Evolutionary conservation across 352 stramenopile genomes (phyloP).

Genomic region (Globisporangium nagaii): DNA sequence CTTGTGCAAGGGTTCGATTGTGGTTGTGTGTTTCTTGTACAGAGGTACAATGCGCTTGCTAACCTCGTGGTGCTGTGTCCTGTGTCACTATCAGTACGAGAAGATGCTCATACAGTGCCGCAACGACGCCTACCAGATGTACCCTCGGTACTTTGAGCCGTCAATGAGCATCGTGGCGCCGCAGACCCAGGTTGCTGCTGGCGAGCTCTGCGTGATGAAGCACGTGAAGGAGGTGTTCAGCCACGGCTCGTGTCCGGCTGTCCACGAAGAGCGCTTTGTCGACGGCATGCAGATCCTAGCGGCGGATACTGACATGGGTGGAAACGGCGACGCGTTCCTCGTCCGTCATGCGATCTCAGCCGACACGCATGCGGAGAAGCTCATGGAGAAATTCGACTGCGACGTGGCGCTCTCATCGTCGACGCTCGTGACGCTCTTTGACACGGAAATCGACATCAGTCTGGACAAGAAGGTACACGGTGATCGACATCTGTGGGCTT

Average conservation of each 20-base stretch:
- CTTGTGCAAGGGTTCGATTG: too few species aligned
- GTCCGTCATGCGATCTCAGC: slow-evolving; percentile 40
- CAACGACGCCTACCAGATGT: slow-evolving; percentile 64
- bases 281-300: slow-evolving; percentile 4
- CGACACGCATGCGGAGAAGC: slow-evolving; percentile 38
- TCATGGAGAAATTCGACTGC: slow-evolving; percentile 69
- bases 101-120: slow-evolving; percentile 31
- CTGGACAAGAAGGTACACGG: background rate
- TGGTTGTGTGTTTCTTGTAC: too few species aligned
- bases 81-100: slow-evolving; percentile 22
- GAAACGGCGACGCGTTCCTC: background rate
- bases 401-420: slow-evolving; percentile 67
- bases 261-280: slow-evolving; percentile 13
- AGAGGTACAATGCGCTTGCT: too few species aligned
- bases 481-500: too few species aligned
- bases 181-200: slow-evolving; percentile 1
- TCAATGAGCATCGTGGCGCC: slow-evolving; percentile 30
- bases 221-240: slow-evolving; percentile 34
- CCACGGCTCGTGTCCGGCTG: slow-evolving; percentile 14
- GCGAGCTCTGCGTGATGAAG: slow-evolving; percentile 24
- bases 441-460: slow-evolving; percentile 36
- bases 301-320: background rate
- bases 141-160: slow-evolving; percentile 53
- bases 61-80: background rate
- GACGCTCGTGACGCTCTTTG: slow-evolving; percentile 67